A percentile compares a stretch with the other conserved stretches of the same genome.
Conservation (phyloP, 352 stramenopile species). For the Globisporangium canariense region DNA sequence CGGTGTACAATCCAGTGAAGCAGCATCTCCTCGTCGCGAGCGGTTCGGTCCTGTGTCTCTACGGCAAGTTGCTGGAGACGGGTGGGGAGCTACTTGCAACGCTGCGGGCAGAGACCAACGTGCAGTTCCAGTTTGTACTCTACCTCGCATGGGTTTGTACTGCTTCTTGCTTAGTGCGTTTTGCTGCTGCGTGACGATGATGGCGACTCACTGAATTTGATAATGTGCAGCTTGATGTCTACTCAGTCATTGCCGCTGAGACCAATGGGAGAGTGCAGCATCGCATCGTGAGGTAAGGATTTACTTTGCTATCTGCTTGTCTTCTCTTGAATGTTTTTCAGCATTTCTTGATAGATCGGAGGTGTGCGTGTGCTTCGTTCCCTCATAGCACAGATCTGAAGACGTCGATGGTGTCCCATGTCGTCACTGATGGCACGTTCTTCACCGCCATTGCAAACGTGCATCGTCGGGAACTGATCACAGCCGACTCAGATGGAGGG, state of each 20-base stretch:
- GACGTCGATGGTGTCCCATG: constrained; percentile 31
- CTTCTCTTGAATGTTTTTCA: background rate
- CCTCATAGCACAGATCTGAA: constrained; percentile 39
- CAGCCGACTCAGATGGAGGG: constrained; percentile 43
- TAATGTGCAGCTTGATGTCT: constrained; percentile 35
- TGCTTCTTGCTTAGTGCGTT: background rate
- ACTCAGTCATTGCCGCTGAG: constrained; percentile 32
- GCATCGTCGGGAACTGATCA: constrained; percentile 40
- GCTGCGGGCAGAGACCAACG: constrained; percentile 33
- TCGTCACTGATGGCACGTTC: constrained; percentile 28
- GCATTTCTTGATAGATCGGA: constrained; percentile 2
- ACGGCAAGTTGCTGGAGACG: constrained; percentile 36
- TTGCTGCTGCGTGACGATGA: background rate
- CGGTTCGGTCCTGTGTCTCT: constrained; percentile 33
- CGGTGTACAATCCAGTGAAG: constrained; percentile 29
- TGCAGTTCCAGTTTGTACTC: constrained; percentile 39
- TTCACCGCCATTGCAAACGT: constrained; percentile 37
- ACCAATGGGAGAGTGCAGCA: constrained; percentile 32
- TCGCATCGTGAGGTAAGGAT: constrained; percentile 38
- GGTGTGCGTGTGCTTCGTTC: background rate
- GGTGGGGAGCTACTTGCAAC: constrained; percentile 36
- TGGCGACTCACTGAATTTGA: background rate
- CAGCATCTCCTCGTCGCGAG: constrained; percentile 44
- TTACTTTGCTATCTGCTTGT: background rate
- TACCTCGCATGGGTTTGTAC: constrained; percentile 45